These are phyloP conservation scores for Rhodotorula graminis DNA, from an alignment of 768 basidiomycete genomes.

Conservation along the genomic window DNA sequence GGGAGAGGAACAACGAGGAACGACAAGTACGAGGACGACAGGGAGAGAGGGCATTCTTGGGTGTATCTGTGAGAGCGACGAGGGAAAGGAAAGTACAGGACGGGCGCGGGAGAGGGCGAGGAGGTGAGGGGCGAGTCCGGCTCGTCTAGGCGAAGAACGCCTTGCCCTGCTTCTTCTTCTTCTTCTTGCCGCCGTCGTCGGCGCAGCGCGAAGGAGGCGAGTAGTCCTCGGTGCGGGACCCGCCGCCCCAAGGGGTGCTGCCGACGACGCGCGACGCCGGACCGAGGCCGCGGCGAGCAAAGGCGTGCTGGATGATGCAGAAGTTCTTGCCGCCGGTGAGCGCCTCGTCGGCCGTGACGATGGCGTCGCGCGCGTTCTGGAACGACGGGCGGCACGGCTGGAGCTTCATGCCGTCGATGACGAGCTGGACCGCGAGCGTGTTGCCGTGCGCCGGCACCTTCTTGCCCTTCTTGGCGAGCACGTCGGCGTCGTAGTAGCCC, in stretches of 20 bases:
- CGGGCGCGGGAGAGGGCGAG: background rate
- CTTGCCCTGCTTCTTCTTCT: slow-evolving; percentile 14
- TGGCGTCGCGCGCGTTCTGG: slow-evolving; percentile 37
- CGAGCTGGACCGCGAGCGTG: slow-evolving; percentile 63
- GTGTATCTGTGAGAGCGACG: background rate
- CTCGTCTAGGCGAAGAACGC: background rate
- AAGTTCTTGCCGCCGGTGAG: slow-evolving; percentile 90
- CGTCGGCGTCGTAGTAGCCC: slow-evolving; percentile 63
- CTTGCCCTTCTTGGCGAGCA: slow-evolving; percentile 50
- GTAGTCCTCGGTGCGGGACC: slow-evolving; percentile 31
- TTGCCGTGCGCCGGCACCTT: slow-evolving; percentile 88
- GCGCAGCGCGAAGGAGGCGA: slow-evolving; percentile 14
- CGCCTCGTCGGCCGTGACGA: slow-evolving; percentile 63
- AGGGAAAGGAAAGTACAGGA: background rate
- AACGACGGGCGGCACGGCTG: slow-evolving; percentile 73
- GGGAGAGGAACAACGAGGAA: background rate
- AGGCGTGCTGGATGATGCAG: slow-evolving; percentile 80
- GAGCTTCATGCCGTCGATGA: slow-evolving; percentile 88
- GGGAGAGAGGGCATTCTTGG: background rate
- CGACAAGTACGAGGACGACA: too few species aligned
- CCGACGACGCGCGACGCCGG: slow-evolving; percentile 67
- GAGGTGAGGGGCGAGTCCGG: too few species aligned
- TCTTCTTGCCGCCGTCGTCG: slow-evolving; percentile 8
- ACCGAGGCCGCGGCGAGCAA: slow-evolving; percentile 76
- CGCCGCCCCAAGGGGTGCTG: slow-evolving; percentile 38